Base-by-base conservation (phyloP, 2,329 filamentous ascomycete genomes). In the Trichoderma harzianum region DNA sequence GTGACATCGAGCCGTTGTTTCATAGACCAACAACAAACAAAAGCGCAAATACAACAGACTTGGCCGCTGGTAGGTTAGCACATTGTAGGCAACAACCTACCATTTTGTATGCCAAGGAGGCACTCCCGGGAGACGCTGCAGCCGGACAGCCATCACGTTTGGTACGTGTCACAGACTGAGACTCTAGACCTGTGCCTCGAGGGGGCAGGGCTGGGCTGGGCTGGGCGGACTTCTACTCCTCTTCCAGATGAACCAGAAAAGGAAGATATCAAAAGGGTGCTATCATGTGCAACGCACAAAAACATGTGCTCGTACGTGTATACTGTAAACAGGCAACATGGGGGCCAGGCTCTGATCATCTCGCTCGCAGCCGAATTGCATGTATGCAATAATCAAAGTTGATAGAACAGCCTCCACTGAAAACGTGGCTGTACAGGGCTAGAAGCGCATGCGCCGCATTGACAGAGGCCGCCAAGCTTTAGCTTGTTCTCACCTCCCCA, bases 341-440 rank as follows among this genome's bases (percentile, higher is more conserved):
- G 61, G 61, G 61, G 36, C 14, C 18, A 18, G 26, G 28, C 53
- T 18, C 34, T 51, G 66, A 60, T 60, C 55, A 68, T 67, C 51
- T 67, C 64, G 61, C 61, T 64, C 26, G 36, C 24, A 36, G 34
- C 60, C 21, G 60, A 43, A 28, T 43, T 63, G 18, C 21, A 32
- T 36, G 55, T 57, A 18, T 30, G 47, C 53, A 26, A 36, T 58
- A 34, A 43, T 58, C 51, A 28, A 57, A 30, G 39, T 66, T 32
- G 30, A n/a, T 34, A 55, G 26, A 36, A n/a, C 43, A 39, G 43
- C 70, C 70, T 72, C 70, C 70, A 72, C 70, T 36, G 39, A 36
- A 47, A 72, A 68, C 70, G 70, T 72, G 70, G 70, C 70, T 72
- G 64, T 72, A 71, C 51, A 63, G 70, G 63, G 55, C 70, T 66